Conservation (phyloP, 208 protist genomes). For the Trypanosoma lewisi region DNA sequence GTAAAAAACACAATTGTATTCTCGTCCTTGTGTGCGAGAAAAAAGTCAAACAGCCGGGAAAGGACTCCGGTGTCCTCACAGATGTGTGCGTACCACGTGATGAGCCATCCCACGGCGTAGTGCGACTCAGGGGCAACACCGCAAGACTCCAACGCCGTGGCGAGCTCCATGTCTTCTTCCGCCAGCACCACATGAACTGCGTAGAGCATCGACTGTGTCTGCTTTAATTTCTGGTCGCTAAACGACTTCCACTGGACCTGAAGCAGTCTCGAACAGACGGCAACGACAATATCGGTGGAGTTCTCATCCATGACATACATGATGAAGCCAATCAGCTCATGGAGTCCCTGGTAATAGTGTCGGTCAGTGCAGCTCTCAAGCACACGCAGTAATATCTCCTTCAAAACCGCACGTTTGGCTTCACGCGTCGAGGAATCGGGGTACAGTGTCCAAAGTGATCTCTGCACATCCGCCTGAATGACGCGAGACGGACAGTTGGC, state of each 20-base stretch:
- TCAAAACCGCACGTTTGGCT: slow-evolving; percentile 42
- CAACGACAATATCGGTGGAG: slow-evolving; percentile 38
- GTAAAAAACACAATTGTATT: slow-evolving; percentile 71
- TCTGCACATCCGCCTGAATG: slow-evolving; percentile 71
- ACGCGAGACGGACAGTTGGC: slow-evolving; percentile 81
- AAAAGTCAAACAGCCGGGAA: slow-evolving; percentile 73
- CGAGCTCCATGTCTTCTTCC: slow-evolving; percentile 53
- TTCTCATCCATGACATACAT: slow-evolving; percentile 63
- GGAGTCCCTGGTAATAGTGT: slow-evolving; percentile 87
- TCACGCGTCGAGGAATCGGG: slow-evolving; percentile 42
- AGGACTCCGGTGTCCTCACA: slow-evolving; percentile 44
- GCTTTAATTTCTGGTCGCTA: slow-evolving; percentile 42
- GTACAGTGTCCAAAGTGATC: slow-evolving; percentile 80
- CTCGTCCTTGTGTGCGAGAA: slow-evolving; percentile 44
- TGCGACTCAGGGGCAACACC: slow-evolving; percentile 81
- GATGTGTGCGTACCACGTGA: slow-evolving; percentile 83
- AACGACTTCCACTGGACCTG: slow-evolving; percentile 57
- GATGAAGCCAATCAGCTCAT: slow-evolving; percentile 83
- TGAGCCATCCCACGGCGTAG: slow-evolving; percentile 84
- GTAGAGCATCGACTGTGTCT: slow-evolving; percentile 76
- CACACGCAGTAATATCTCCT: slow-evolving; percentile 53
- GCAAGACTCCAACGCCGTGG: slow-evolving; percentile 53
- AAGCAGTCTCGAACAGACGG: slow-evolving; percentile 65
- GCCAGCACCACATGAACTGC: slow-evolving; percentile 71
- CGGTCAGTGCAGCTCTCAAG: slow-evolving; percentile 49